These are phyloP conservation scores for Verticillium alfalfae DNA, from an alignment of 2,329 filamentous ascomycete species.

Conservation along the genomic window DNA sequence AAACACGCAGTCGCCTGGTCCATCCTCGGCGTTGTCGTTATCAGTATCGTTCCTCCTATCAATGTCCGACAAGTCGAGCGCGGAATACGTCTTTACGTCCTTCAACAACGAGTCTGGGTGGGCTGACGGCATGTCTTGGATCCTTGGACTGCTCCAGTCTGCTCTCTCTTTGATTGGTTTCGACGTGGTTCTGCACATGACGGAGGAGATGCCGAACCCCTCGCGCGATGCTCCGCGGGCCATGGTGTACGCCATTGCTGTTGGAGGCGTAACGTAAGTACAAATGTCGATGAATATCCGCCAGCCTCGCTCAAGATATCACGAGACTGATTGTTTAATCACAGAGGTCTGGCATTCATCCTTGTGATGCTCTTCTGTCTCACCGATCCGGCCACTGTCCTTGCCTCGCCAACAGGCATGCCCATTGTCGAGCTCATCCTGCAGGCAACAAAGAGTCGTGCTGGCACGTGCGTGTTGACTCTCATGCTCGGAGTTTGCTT, in stretches of 20 bases:
- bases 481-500: conserved; percentile 37
- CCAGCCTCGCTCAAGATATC: not conserved
- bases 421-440: conserved; percentile 39
- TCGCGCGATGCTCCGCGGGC: conserved; percentile 31
- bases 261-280: conserved; percentile 35
- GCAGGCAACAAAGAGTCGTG: conserved; percentile 32
- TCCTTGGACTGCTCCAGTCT: conserved; percentile 37
- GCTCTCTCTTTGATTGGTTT: conserved; percentile 31
- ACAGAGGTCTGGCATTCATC: conserved; percentile 28
- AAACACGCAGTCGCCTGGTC: conserved; percentile 31
- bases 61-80: conserved; percentile 35
- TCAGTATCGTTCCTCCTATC: conserved; percentile 36
- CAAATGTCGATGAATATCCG: not conserved
- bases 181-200: conserved; percentile 36
- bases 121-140: conserved; percentile 40
- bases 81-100: conserved; percentile 34
- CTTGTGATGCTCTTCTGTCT: conserved; percentile 36
- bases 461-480: conserved; percentile 31
- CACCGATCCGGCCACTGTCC: conserved; percentile 25
- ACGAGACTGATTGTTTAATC: not conserved
- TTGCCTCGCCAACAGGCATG: conserved; percentile 32
- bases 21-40: conserved; percentile 32
- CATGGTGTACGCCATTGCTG: conserved; percentile 34
- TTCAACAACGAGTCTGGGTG: conserved; percentile 40
- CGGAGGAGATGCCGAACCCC: conserved; percentile 39